Evolutionary conservation across 148 eudicot species (phyloP).

Genomic region (Amaranthus cruentus): DNA sequence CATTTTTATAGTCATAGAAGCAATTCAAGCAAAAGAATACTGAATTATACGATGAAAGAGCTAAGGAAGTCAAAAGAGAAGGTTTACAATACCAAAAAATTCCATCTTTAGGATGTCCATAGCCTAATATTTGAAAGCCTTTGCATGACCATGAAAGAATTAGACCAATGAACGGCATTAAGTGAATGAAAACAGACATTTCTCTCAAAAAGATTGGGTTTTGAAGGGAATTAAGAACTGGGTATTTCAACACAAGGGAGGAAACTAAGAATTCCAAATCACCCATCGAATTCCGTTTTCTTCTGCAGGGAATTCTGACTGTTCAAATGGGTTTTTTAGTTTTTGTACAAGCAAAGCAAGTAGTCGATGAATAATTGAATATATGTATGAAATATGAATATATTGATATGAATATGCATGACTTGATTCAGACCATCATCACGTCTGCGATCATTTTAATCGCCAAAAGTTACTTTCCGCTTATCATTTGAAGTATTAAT

Average conservation of each 20-base stretch:
- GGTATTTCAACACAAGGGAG: not conserved
- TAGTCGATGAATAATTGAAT: too few relatives aligned
- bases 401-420: too few relatives aligned
- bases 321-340: too few relatives aligned
- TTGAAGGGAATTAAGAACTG: slow-evolving; percentile 21
- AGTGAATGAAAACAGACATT: slow-evolving; percentile 35
- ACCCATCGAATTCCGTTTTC: too few relatives aligned
- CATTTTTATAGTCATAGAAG: slow-evolving; percentile 55
- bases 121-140: not conserved
- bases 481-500: too few relatives aligned
- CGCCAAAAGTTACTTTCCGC: too few relatives aligned
- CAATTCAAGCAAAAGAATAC: slow-evolving; percentile 34
- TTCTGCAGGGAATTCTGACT: too few relatives aligned
- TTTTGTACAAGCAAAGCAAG: too few relatives aligned
- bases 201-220: slow-evolving; percentile 30
- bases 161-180: slow-evolving; percentile 35
- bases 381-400: too few relatives aligned
- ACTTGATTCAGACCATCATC: too few relatives aligned
- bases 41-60: slow-evolving; percentile 36
- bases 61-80: slow-evolving; percentile 33
- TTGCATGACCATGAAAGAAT: slow-evolving; percentile 34
- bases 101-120: slow-evolving; percentile 27
- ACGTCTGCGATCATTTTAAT: too few relatives aligned
- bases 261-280: too few relatives aligned
- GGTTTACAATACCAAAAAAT: slow-evolving; percentile 30